Conservation (phyloP, 2,329 filamentous ascomycete genomes). For the Rhinocladiella mackenziei region DNA sequence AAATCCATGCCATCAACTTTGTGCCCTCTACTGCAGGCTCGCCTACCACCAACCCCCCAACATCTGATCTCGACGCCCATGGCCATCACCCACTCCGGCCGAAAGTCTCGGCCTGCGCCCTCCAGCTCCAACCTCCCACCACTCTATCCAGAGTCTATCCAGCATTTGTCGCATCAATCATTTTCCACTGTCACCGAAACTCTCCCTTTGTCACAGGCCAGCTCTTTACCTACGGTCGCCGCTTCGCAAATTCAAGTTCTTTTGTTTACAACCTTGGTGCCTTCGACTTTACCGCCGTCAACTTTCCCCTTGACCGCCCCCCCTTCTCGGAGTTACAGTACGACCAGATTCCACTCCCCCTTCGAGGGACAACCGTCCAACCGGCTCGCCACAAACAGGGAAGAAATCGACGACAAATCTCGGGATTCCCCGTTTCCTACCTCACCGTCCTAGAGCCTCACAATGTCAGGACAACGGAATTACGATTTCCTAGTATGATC, state of each 20-base stretch:
- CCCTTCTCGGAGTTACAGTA: too few species aligned
- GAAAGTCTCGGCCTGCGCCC: too few species aligned
- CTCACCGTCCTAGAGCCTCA: slow-evolving; percentile 6
- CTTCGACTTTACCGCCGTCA: too few species aligned
- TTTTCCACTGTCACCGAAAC: neutral
- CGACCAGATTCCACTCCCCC: slow-evolving; percentile 2
- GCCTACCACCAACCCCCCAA: too few species aligned
- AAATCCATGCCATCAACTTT: too few species aligned
- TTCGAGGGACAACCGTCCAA: slow-evolving; percentile 2
- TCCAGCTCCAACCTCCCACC: neutral
- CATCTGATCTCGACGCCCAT: too few species aligned
- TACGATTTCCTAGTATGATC: slow-evolving; percentile 91
- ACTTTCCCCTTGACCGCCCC: too few species aligned
- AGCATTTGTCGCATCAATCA: neutral
- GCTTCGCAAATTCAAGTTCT: too few species aligned
- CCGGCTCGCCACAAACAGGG: slow-evolving; percentile 1
- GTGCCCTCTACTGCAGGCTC: too few species aligned
- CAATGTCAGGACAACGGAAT: slow-evolving; percentile 95
- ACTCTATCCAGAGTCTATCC: neutral
- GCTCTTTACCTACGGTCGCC: neutral
- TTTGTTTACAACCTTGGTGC: too few species aligned
- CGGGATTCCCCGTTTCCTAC: neutral
- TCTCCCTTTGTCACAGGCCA: neutral
- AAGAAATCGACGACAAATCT: neutral
- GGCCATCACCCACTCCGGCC: too few species aligned